Percentiles rank a stretch among this genome's conserved stretches.
phyloP scores from a whole-genome alignment of 2,329 filamentous ascomycete genomes.

The Colletotrichum sp. region DNA sequence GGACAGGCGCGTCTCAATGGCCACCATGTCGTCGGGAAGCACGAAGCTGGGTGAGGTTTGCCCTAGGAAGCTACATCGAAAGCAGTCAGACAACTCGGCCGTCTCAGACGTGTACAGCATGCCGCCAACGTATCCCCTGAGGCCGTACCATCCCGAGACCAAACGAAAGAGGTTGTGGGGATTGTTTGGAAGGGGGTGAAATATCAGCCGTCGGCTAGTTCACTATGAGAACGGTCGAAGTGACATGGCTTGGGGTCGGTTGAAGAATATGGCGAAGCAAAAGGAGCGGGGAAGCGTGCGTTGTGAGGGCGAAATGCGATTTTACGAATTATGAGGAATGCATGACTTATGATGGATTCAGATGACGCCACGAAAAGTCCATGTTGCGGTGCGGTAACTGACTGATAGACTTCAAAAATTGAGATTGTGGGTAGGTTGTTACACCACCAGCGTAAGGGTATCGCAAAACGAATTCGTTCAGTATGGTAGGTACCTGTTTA shows the following conservation, averaged over 20 bases:
- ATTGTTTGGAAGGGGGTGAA: neutral
- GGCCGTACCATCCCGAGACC: neutral
- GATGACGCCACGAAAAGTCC: neutral
- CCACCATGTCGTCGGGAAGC: conserved; percentile 46
- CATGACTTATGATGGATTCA: neutral
- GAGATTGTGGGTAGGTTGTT: neutral
- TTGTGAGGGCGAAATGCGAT: neutral
- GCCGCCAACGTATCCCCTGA: conserved; percentile 13
- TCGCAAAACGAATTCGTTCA: neutral
- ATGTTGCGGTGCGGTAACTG: neutral
- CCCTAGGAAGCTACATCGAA: neutral
- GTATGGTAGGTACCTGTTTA: neutral
- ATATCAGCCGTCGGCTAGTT: neutral
- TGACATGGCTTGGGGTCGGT: neutral
- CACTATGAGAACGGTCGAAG: neutral
- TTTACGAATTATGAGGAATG: neutral
- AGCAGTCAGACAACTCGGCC: neutral
- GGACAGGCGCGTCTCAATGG: conserved; percentile 27
- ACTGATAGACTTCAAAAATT: neutral
- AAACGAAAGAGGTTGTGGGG: conserved; percentile 9
- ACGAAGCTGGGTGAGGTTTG: conserved; percentile 50
- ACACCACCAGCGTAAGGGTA: neutral
- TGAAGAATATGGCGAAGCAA: neutral
- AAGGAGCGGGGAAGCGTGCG: neutral
- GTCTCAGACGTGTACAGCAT: neutral